A percentile compares a stretch with the other conserved stretches of the same genome.
These are phyloP conservation scores for Lasiodiplodia sp. DNA, from an alignment of 2,329 filamentous ascomycete genomes.

Conservation along the genomic window DNA sequence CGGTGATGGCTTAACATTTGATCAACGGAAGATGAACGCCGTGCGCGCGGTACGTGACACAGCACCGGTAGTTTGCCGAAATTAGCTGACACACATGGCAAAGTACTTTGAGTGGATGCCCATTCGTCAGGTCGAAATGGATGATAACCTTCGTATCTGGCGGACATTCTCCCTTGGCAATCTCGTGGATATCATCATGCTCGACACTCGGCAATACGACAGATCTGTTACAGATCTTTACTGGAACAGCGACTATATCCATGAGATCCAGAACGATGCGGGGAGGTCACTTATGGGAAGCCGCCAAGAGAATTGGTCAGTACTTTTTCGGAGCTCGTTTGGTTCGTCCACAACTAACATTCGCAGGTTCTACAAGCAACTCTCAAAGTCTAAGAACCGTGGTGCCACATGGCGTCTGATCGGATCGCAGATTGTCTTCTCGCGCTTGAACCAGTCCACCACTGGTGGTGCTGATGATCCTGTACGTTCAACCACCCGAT, in stretches of 20 bases:
- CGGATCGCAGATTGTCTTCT: constrained; percentile 75
- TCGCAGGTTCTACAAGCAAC: constrained; percentile 47
- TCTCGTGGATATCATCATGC: constrained; percentile 52
- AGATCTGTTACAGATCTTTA: constrained; percentile 53
- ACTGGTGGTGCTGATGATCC: constrained; percentile 54
- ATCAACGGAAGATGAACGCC: constrained; percentile 57
- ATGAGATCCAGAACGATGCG: constrained; percentile 70
- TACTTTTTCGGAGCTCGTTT: no score
- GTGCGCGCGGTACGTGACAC: constrained; percentile 43
- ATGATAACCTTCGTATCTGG: constrained; percentile 51
- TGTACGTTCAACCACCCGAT: not conserved
- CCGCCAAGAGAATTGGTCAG: constrained; percentile 72
- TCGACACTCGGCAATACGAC: constrained; percentile 54
- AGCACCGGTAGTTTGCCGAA: not conserved
- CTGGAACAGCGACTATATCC: constrained; percentile 69
- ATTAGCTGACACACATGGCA: constrained; percentile 20
- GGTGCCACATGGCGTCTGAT: constrained; percentile 75
- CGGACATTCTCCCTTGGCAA: constrained; percentile 52
- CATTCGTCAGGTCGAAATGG: constrained; percentile 46
- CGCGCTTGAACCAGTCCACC: constrained; percentile 59
- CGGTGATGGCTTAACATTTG: constrained; percentile 45
- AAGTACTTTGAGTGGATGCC: constrained; percentile 56
- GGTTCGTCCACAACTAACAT: not conserved
- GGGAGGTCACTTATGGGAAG: constrained; percentile 74
- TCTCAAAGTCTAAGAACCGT: constrained; percentile 57